Conservation (phyloP, 495 filamentous ascomycete species). For the Hyaloscypha bicolor region DNA sequence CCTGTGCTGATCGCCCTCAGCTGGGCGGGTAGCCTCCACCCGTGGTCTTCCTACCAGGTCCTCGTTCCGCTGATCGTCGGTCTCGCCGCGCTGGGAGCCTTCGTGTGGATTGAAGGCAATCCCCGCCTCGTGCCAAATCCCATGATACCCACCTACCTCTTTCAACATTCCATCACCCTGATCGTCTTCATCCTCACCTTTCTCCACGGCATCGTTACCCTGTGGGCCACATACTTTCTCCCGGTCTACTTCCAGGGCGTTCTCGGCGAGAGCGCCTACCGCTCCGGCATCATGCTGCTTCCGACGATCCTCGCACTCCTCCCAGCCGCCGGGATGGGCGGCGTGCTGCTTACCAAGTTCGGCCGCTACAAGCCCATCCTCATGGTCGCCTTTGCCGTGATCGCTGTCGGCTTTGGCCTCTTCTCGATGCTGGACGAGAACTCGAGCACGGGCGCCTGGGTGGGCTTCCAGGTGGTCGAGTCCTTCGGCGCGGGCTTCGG, state of each 20-base stretch:
- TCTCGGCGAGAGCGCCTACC: conserved; percentile 31
- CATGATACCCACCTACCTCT: conserved; percentile 12
- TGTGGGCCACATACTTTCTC: conserved; percentile 48
- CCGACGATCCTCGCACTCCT: conserved; percentile 39
- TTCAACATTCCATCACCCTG: conserved; percentile 3
- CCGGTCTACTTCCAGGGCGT: conserved; percentile 53
- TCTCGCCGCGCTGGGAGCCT: background rate
- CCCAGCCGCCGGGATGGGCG: conserved; percentile 37
- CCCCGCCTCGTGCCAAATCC: conserved; percentile 1
- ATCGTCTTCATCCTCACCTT: conserved; percentile 33
- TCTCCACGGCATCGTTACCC: conserved; percentile 24
- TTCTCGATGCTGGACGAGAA: conserved; percentile 39
- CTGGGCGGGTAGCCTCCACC: conserved; percentile 40
- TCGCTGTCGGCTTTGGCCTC: conserved; percentile 46
- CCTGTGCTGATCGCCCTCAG: conserved; percentile 41
- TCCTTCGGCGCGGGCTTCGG: conserved; percentile 62
- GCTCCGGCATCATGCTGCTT: conserved; percentile 44
- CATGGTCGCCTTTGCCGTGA: conserved; percentile 40
- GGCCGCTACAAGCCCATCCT: conserved; percentile 51
- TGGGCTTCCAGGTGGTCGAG: conserved; percentile 66
- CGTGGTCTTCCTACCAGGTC: conserved; percentile 36
- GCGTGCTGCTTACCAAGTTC: conserved; percentile 40
- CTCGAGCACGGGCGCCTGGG: conserved; percentile 37
- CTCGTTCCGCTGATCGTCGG: conserved; percentile 35
- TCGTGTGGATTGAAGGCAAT: background rate